Evolutionary conservation across 2,329 filamentous ascomycete species (phyloP), one percentile per base, ranked within the genome.

Genomic region (Phialophora expanda): DNA sequence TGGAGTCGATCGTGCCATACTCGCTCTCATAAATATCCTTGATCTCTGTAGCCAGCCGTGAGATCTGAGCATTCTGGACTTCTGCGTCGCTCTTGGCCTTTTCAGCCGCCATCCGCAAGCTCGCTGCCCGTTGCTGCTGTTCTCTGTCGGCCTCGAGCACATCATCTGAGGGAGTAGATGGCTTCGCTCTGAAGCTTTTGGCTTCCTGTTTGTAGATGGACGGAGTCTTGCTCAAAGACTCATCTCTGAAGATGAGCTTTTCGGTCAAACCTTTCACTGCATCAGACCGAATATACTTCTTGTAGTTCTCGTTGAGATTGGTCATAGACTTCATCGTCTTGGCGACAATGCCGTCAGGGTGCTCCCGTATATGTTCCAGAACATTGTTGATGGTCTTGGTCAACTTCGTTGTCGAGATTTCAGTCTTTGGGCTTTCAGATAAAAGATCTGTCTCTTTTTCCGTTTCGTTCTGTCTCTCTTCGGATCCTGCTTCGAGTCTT

Each of bases 11-110:
- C 17, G 60, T 22, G 12, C 72, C 71, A 55, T 73, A 72, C 14
- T 69, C 61, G 38, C 68, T 63, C 61, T 74, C 72, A 41, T 74
- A 74, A 12, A 72, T 65, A n/a, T 55, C 59, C 58, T 69, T 66
- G 24, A 73, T 70, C 11, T 73, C 69, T 12, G 56, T 60, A 46
- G 64, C 61, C 17, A 72, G 61, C 34, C 24, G 38, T 17, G 62
- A 62, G 22, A 71, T 32, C 61, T 71, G 67, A 20, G 55, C 59
- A 32, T 66, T 54, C 12, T 61, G 32, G 17, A 32, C 41, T 60
- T 64, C 56, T 34, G 53, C 56, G 7, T 67, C 61, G 20, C 56
- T 32, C 34, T 62, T 62, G 11, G 48, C 34, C 26, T 64, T 65
- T 41, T 65, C 26, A 8, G 59, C 58, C 17, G 63, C 69, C 60